A percentile compares a stretch with the other conserved stretches of the same genome.
These are phyloP conservation scores for Verticillium klebahnii DNA, from an alignment of 2,329 filamentous ascomycete species.

Conservation along the genomic window DNA sequence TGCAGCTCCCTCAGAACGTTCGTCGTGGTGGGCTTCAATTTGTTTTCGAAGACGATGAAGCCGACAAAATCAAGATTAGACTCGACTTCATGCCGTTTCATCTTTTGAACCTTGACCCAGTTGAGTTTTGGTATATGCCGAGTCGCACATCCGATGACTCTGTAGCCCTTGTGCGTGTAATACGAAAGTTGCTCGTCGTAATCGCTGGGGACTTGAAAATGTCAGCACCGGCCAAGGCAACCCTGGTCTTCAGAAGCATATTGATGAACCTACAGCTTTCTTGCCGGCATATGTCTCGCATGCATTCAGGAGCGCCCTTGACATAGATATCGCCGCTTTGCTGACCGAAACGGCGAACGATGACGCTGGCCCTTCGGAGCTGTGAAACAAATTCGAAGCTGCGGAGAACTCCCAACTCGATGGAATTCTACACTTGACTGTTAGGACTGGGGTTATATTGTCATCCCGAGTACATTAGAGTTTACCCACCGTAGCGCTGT, in stretches of 20 bases:
- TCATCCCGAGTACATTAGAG: background rate
- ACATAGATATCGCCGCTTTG: conserved; percentile 85
- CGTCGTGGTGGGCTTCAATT: conserved; percentile 83
- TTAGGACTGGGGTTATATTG: background rate
- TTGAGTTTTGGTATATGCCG: conserved; percentile 83
- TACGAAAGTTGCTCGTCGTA: conserved; percentile 85
- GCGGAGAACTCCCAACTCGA: conserved; percentile 87
- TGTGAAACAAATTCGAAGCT: conserved; percentile 95
- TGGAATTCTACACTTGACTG: conserved; percentile 36
- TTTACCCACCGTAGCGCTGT: conserved; percentile 17
- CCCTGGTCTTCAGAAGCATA: background rate
- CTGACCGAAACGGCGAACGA: conserved; percentile 83
- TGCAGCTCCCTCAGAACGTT: conserved; percentile 77
- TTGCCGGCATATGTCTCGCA: conserved; percentile 84
- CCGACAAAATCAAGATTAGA: conserved; percentile 80
- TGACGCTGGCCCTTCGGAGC: conserved; percentile 83
- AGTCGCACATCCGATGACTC: conserved; percentile 92
- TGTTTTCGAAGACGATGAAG: conserved; percentile 99
- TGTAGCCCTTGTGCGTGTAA: conserved; percentile 94
- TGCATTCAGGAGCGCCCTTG: conserved; percentile 94
- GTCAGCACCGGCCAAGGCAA: conserved; percentile 9
- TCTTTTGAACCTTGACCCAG: conserved; percentile 93
- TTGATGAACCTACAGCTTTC: conserved; percentile 62
- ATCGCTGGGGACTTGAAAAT: conserved; percentile 65
- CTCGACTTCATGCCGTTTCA: conserved; percentile 83